Evolutionary conservation across 2,329 filamentous ascomycete genomes (phyloP).

Genomic region (Nigrospora oryzae): DNA sequence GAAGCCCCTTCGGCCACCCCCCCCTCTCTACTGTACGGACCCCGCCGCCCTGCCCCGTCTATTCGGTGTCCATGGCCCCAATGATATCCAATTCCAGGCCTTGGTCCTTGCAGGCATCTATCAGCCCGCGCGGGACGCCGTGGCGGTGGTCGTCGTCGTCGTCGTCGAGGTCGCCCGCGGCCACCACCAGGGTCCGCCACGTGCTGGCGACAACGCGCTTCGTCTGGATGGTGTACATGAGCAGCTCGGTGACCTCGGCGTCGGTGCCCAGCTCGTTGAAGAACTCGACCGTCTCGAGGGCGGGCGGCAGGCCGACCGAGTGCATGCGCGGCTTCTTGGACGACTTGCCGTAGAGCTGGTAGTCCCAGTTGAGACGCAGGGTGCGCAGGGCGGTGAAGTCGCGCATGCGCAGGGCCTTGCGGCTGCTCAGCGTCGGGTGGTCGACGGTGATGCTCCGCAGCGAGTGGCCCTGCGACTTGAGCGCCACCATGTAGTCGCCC

Average conservation of each 20-base stretch:
- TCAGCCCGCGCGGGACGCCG: slow-evolving; percentile 23
- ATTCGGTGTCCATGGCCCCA: slow-evolving; percentile 1
- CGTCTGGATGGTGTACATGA: slow-evolving; percentile 31
- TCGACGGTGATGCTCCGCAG: slow-evolving; percentile 37
- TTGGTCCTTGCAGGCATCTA: slow-evolving; percentile 23
- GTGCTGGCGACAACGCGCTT: slow-evolving; percentile 26
- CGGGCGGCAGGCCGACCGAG: slow-evolving; percentile 36
- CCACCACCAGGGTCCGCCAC: slow-evolving; percentile 27
- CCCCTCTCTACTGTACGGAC: too few relatives aligned
- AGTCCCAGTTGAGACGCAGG: slow-evolving; percentile 36
- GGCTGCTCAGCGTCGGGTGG: slow-evolving; percentile 27
- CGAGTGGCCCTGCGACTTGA: slow-evolving; percentile 30
- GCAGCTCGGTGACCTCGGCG: slow-evolving; percentile 35
- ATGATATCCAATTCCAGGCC: slow-evolving; percentile 20
- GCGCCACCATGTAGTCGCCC: slow-evolving; percentile 35
- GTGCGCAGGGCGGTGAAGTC: slow-evolving; percentile 32
- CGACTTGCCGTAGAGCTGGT: slow-evolving; percentile 36
- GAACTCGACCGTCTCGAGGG: slow-evolving; percentile 35
- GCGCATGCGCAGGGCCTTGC: slow-evolving; percentile 32
- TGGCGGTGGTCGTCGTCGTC: neutral
- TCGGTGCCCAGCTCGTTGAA: slow-evolving; percentile 36
- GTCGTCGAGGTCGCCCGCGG: slow-evolving; percentile 18
- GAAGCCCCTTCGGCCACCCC: too few relatives aligned
- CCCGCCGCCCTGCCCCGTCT: too few relatives aligned
- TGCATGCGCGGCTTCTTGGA: slow-evolving; percentile 34